A percentile compares a stretch with the other conserved stretches of the same genome.
These are phyloP conservation scores for Didymella lethalis DNA, from an alignment of 2,329 filamentous ascomycete species.

Conservation along the genomic window DNA sequence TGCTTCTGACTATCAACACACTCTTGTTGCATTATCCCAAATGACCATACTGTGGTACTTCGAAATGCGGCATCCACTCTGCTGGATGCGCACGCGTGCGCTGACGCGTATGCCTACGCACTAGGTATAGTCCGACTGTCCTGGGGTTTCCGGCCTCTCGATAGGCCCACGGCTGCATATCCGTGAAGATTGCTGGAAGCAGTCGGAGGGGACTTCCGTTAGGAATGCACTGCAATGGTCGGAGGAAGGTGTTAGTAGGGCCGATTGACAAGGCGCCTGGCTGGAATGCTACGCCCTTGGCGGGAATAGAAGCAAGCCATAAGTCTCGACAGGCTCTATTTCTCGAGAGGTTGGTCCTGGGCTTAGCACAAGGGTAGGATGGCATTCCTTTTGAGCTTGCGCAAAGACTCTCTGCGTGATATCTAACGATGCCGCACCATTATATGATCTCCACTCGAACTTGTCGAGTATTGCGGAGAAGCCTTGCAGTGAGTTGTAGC, in stretches of 20 bases:
- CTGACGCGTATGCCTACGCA: not conserved
- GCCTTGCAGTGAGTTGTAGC: no score
- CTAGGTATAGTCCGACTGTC: not conserved
- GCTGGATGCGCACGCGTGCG: not conserved
- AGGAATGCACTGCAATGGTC: not conserved
- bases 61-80: not conserved
- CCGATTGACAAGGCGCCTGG: not conserved
- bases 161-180: not conserved
- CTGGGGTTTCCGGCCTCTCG: not conserved
- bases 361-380: slow-evolving; percentile 9
- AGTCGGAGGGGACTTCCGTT: no score
- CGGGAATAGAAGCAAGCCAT: not conserved
- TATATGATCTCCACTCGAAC: not conserved
- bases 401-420: slow-evolving; percentile 40
- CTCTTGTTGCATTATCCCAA: not conserved
- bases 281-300: not conserved
- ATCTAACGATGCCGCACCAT: slow-evolving; percentile 33
- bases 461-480: no score
- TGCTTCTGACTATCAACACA: not conserved
- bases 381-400: slow-evolving; percentile 35
- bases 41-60: not conserved
- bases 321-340: not conserved
- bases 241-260: not conserved
- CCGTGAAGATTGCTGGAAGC: not conserved
- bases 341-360: not conserved